Evolutionary conservation across 495 filamentous ascomycete genomes (phyloP).

Genomic region (Daldinia decipiens): DNA sequence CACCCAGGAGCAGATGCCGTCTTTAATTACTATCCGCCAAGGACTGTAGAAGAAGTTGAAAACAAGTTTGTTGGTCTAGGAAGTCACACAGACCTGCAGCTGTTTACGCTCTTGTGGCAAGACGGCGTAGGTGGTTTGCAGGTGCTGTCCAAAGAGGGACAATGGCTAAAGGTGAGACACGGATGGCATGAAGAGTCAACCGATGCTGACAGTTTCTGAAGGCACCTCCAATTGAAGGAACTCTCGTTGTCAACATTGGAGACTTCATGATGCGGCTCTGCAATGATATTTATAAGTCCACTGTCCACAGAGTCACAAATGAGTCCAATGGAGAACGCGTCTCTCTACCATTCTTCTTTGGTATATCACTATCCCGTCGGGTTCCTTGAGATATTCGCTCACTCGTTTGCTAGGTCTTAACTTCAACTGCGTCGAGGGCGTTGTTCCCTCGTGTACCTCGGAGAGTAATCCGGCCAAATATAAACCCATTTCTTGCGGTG

Average conservation of each 20-base stretch:
- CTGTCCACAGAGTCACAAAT: slow-evolving; percentile 67
- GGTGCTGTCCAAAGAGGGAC: slow-evolving; percentile 60
- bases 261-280: slow-evolving; percentile 71
- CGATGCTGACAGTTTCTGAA: slow-evolving; percentile 24
- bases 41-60: slow-evolving; percentile 48
- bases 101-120: slow-evolving; percentile 68
- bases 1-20: slow-evolving; percentile 60
- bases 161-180: slow-evolving; percentile 61
- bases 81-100: slow-evolving; percentile 68
- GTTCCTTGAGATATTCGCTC: background rate
- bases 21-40: slow-evolving; percentile 62
- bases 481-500: slow-evolving; percentile 66
- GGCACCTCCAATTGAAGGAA: slow-evolving; percentile 63
- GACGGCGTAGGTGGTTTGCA: slow-evolving; percentile 65
- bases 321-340: slow-evolving; percentile 57
- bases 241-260: slow-evolving; percentile 72
- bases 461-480: slow-evolving; percentile 64
- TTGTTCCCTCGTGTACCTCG: slow-evolving; percentile 64
- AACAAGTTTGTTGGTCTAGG: slow-evolving; percentile 60
- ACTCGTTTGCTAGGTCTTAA: slow-evolving; percentile 51
- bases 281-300: slow-evolving; percentile 69
- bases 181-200: slow-evolving; percentile 12
- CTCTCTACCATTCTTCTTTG: slow-evolving; percentile 72
- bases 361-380: slow-evolving; percentile 19
- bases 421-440: slow-evolving; percentile 59